These are phyloP conservation scores for Hypoxylon sp. DNA, from an alignment of 2,329 filamentous ascomycete genomes.

Conservation along the genomic window DNA sequence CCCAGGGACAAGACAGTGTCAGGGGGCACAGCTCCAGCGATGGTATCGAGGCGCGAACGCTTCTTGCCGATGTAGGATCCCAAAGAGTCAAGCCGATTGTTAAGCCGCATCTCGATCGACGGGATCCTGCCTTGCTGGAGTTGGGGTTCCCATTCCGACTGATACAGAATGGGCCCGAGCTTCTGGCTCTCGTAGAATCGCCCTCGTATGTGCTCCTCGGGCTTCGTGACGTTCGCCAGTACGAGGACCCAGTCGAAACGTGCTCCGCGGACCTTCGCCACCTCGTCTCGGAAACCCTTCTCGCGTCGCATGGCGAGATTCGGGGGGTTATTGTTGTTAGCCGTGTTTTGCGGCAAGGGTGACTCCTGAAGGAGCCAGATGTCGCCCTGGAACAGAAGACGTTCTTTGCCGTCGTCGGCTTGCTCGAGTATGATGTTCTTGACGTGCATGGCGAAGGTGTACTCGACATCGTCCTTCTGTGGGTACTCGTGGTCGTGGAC, in stretches of 20 bases:
- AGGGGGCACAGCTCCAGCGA: slow-evolving; percentile 42
- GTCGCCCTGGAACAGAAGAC: slow-evolving; percentile 49
- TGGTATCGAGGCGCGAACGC: slow-evolving; percentile 38
- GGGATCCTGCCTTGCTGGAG: slow-evolving; percentile 59
- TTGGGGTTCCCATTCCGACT: slow-evolving; percentile 52
- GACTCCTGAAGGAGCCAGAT: slow-evolving; percentile 50
- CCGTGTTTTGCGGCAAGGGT: slow-evolving; percentile 23
- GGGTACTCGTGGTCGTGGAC: slow-evolving; percentile 58
- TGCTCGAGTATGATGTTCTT: slow-evolving; percentile 55
- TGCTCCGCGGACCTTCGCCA: slow-evolving; percentile 45
- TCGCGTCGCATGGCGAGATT: slow-evolving; percentile 50
- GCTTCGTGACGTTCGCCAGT: slow-evolving; percentile 49
- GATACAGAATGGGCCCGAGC: slow-evolving; percentile 66
- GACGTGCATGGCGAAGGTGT: slow-evolving; percentile 56
- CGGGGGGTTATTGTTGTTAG: slow-evolving; percentile 31
- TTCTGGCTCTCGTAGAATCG: slow-evolving; percentile 72
- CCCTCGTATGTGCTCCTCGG: slow-evolving; percentile 64
- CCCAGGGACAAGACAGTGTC: slow-evolving; percentile 20
- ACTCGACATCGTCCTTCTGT: slow-evolving; percentile 49
- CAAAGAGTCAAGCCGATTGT: slow-evolving; percentile 66
- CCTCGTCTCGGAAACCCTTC: slow-evolving; percentile 52
- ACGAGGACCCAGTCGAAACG: slow-evolving; percentile 55
- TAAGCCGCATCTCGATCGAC: slow-evolving; percentile 65
- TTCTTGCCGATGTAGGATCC: slow-evolving; percentile 59
- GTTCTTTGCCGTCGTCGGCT: slow-evolving; percentile 30